Conservation (phyloP, 352 stramenopile species). For the Phytopythium sindhum region DNA sequence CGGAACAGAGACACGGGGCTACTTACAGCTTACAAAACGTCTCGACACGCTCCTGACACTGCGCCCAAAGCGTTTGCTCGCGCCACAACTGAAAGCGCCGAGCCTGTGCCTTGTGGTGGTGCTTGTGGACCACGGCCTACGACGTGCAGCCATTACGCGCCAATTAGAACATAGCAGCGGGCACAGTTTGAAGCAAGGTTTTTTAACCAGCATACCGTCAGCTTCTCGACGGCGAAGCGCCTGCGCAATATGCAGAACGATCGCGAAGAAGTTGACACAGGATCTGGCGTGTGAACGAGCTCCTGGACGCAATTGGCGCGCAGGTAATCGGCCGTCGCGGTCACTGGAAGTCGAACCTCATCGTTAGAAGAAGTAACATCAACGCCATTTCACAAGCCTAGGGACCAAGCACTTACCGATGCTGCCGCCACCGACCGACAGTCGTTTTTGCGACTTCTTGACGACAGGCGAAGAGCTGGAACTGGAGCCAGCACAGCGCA, state of each 20-base stretch:
- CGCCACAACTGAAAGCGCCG: slow-evolving; percentile 28
- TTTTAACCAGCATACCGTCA: slow-evolving; percentile 22
- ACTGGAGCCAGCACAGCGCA: not conserved
- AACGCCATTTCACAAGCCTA: not conserved
- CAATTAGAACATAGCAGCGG: not conserved
- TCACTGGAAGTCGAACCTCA: slow-evolving; percentile 21
- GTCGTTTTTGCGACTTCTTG: not conserved
- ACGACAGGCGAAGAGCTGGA: not conserved
- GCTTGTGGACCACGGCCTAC: not conserved
- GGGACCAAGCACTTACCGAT: not conserved
- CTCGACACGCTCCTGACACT: slow-evolving; percentile 21
- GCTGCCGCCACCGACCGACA: not conserved
- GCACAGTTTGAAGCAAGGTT: not conserved
- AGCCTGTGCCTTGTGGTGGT: not conserved
- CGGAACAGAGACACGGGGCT: no score
- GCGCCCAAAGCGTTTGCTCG: slow-evolving; percentile 11
- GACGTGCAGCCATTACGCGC: not conserved
- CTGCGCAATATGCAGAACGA: slow-evolving; percentile 24
- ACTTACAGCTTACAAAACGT: slow-evolving; percentile 51
- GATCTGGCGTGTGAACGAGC: slow-evolving; percentile 11
- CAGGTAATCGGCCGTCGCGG: slow-evolving; percentile 22
- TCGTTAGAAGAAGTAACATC: not conserved
- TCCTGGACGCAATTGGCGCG: slow-evolving; percentile 40
- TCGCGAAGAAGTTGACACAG: not conserved
- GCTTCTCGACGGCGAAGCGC: slow-evolving; percentile 35